These are phyloP conservation scores for Rubus idaeus DNA, from an alignment of 306 rosid species.

Conservation along the genomic window DNA sequence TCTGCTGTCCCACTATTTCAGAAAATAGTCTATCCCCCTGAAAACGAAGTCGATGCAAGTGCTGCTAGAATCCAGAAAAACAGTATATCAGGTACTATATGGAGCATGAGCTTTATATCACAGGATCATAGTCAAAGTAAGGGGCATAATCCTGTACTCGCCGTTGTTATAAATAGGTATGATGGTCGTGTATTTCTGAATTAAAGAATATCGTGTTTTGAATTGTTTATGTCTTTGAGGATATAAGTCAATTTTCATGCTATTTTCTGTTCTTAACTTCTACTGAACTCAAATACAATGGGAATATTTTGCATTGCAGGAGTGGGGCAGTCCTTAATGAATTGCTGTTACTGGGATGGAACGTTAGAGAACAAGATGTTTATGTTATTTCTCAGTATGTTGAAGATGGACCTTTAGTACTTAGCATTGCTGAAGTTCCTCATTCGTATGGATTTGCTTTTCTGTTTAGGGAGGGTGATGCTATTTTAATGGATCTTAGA, in stretches of 20 bases:
- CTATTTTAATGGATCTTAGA: conserved; percentile 86
- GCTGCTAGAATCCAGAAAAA: conserved; percentile 46
- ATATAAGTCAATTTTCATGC: conserved; percentile 25
- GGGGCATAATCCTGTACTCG: conserved; percentile 78
- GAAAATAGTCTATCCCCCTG: conserved; percentile 73
- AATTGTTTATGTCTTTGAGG: conserved; percentile 24
- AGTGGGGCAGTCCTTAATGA: conserved; percentile 58
- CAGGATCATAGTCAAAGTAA: conserved; percentile 53
- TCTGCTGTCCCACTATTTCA: conserved; percentile 38
- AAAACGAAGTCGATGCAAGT: conserved; percentile 52
- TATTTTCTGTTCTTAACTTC: neutral
- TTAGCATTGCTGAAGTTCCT: conserved; percentile 80
- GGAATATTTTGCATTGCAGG: conserved; percentile 46
- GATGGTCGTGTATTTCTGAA: conserved; percentile 12
- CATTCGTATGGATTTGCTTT: conserved; percentile 72
- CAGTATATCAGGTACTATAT: conserved; percentile 66
- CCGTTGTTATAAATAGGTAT: conserved; percentile 81
- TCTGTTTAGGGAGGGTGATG: conserved; percentile 83
- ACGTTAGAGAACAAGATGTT: conserved; percentile 52
- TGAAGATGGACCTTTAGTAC: conserved; percentile 79
- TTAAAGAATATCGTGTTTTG: neutral
- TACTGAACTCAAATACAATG: neutral
- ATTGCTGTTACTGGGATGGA: conserved; percentile 76
- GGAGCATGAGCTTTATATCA: conserved; percentile 95
- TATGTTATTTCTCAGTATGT: conserved; percentile 56